Conservation (phyloP, 2,329 filamentous ascomycete genomes). For the Aspergillus cejpii region DNA sequence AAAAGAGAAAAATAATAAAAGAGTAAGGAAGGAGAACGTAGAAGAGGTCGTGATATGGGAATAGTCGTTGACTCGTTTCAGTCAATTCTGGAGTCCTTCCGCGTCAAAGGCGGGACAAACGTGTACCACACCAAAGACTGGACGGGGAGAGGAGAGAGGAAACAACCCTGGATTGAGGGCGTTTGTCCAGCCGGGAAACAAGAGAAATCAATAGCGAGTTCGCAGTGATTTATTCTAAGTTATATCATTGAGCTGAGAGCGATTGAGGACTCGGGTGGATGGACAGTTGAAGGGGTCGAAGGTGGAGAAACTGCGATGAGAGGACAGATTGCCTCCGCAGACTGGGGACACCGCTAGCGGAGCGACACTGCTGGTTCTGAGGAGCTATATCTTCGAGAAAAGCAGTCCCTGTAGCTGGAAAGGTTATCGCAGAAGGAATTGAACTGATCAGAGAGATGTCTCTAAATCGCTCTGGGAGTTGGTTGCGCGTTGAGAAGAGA, state of each 20-base stretch:
- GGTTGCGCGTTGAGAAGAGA: conserved; percentile 5
- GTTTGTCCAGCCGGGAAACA: neutral
- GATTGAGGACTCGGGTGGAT: neutral
- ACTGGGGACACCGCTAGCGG: neutral
- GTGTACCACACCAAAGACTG: neutral
- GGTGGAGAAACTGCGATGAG: neutral
- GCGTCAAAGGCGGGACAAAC: neutral
- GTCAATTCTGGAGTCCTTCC: neutral
- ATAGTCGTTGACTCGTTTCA: neutral
- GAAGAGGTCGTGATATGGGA: neutral
- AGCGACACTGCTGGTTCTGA: neutral
- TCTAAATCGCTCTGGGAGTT: neutral
- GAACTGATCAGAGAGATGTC: conserved; percentile 5
- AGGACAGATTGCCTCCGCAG: conserved; percentile 1
- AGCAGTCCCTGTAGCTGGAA: neutral
- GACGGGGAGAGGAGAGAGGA: neutral
- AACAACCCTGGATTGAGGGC: neutral
- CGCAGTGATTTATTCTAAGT: neutral
- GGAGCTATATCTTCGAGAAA: neutral
- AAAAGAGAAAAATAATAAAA: neutral
- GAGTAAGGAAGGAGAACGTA: neutral
- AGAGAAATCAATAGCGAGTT: neutral
- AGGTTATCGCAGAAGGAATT: neutral
- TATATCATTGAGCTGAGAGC: neutral
- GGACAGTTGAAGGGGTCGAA: neutral